Evolutionary conservation across 225 moss, liverwort and hornwort species (phyloP), one percentile per base, ranked within the genome.

Genomic region (Physcomitrium patens): DNA sequence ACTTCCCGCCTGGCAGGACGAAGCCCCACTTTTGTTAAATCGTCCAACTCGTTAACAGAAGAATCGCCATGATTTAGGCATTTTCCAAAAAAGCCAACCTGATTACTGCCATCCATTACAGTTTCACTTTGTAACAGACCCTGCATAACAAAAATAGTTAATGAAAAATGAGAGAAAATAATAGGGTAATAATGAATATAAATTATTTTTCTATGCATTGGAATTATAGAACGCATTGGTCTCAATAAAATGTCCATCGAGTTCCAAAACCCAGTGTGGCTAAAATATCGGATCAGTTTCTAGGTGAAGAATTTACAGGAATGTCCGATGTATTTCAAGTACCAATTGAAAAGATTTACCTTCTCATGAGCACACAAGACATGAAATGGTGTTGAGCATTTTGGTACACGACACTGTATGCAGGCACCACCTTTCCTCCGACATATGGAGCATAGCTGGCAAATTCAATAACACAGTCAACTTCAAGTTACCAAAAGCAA

Each of bases 281-380:
- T 4, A 37, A 37, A 37, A 37, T 37, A 2, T 37, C 31, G 3
- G 8, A 49, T 3, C 3, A 49, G 12, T 49, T 49, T 49, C 49
- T 12, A 49, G 13, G 49, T 15, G 15, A 12, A 15, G 12, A 49
- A 49, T 49, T 14, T 5, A 12, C 49, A 49, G 49, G 15, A 49
- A 15, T 49, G 0, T 49, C 49, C 10, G 4, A 49, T 12, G 12
- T 49, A 3, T 49, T 12, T 15, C 31, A 37, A 37, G 31, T 4
- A 37, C 49, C 49, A 12, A 49, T 12, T 12, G 15, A 49, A 49
- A 49, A 15, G 17, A 70, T 27, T 56, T 81, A 96, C 96, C 94
- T 92, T 92, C 71, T 89, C 83, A 79, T 94, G 94, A 13, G 96
- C 96, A 72, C 96, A 96, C 94, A 91, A 96, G 28, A 94, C 82